Evolutionary conservation across 129 eudicot species (phyloP).

Genomic region (Logfia minima): DNA sequence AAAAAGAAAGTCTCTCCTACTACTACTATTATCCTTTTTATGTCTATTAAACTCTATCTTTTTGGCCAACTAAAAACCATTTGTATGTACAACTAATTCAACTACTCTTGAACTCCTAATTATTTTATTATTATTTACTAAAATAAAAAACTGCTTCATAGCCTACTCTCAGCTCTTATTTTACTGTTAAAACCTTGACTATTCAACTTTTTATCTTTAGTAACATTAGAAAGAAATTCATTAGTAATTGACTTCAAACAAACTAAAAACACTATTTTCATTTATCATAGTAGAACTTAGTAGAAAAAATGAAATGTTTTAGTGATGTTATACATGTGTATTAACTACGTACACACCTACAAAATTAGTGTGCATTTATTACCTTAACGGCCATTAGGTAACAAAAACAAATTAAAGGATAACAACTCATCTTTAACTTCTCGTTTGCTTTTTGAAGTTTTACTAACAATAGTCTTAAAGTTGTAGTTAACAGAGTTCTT

Average conservation of each 20-base stretch:
- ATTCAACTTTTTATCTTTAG: too few relatives aligned
- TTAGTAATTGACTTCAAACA: too few relatives aligned
- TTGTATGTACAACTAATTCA: constrained; percentile 7
- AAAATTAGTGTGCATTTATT: background rate
- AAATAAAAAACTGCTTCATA: background rate
- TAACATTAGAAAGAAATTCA: too few relatives aligned
- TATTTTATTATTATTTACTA: background rate
- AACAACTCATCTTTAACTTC: background rate
- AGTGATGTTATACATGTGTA: too few relatives aligned
- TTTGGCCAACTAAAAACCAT: constrained; percentile 20
- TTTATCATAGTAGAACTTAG: background rate
- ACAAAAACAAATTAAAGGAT: background rate
- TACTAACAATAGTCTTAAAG: too few relatives aligned
- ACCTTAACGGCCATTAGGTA: background rate
- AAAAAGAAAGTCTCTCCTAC: constrained; percentile 22
- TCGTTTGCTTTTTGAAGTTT: background rate
- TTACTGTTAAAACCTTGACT: background rate
- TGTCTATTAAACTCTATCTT: background rate
- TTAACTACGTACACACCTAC: too few relatives aligned
- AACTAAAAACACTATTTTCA: too few relatives aligned
- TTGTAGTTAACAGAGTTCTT: too few relatives aligned
- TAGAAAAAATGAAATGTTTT: too few relatives aligned
- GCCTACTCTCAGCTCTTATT: background rate
- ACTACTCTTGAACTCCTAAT: constrained; percentile 11
- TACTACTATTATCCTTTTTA: background rate